phyloP scores from a whole-genome alignment of 176 grass and related monocot species.

The Bonia amplexicaulis region DNA sequence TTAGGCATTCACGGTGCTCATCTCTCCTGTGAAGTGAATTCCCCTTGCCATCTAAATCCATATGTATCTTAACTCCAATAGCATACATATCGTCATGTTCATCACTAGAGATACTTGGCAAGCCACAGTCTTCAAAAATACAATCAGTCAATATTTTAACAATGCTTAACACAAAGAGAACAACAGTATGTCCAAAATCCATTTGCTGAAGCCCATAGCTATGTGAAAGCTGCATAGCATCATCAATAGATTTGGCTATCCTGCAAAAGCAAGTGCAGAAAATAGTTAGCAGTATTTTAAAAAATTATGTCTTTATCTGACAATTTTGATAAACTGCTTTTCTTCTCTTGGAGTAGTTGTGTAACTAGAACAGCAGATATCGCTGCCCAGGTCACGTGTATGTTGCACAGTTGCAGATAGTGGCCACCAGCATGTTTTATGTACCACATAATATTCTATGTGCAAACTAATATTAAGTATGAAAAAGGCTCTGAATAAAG shows the following conservation, averaged over 20 bases:
- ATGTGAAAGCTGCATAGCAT: slow-evolving; percentile 67
- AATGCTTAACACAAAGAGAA: slow-evolving; percentile 54
- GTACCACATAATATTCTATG: not conserved
- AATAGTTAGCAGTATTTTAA: slow-evolving; percentile 16
- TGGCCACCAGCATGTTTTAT: not conserved
- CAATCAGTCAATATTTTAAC: slow-evolving; percentile 57
- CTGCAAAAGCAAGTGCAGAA: slow-evolving; percentile 40
- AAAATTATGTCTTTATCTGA: not conserved
- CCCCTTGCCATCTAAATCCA: slow-evolving; percentile 35
- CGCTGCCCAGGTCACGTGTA: not conserved
- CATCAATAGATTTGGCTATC: slow-evolving; percentile 59
- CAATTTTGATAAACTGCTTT: not conserved
- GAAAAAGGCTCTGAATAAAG: not conserved
- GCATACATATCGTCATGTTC: slow-evolving; percentile 32
- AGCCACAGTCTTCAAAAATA: slow-evolving; percentile 55
- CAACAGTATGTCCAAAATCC: slow-evolving; percentile 65
- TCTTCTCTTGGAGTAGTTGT: not conserved
- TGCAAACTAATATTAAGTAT: not conserved
- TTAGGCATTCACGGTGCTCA: slow-evolving; percentile 49
- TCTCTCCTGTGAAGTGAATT: slow-evolving; percentile 29
- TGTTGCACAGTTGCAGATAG: not conserved
- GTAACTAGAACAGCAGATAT: not conserved
- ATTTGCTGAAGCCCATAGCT: slow-evolving; percentile 53
- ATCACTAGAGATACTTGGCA: slow-evolving; percentile 22
- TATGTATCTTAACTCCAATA: slow-evolving; percentile 24